phyloP scores from a whole-genome alignment of 164 flowering plant genomes.

The Annona squamosa region DNA sequence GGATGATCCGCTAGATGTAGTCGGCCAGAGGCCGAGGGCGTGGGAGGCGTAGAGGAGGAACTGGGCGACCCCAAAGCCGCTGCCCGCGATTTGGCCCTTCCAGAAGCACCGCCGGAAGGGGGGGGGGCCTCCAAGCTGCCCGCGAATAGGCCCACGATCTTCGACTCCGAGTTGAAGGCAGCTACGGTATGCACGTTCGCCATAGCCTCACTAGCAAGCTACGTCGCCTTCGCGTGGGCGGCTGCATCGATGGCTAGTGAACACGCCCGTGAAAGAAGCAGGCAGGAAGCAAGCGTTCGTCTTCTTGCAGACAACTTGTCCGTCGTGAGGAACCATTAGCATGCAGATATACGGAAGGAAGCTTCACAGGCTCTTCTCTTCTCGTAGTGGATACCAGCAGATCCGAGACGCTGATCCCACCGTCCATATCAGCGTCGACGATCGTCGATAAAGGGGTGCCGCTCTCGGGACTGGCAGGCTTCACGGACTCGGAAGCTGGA shows the following conservation, averaged over 20 bases:
- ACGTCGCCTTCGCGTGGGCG: conserved; percentile 89
- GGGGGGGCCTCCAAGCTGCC: conserved; percentile 53
- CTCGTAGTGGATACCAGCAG: neutral
- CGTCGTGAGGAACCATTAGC: too few species aligned
- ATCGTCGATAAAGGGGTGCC: neutral
- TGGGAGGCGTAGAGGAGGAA: conserved; percentile 85
- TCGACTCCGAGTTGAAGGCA: conserved; percentile 88
- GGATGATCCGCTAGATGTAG: conserved; percentile 60
- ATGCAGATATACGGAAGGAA: neutral
- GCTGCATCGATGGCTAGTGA: conserved; percentile 1
- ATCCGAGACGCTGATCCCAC: neutral
- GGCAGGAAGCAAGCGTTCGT: too few species aligned
- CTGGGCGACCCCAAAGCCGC: conserved; percentile 88
- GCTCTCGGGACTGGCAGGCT: neutral
- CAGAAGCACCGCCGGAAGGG: conserved; percentile 78
- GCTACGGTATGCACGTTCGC: conserved; percentile 89
- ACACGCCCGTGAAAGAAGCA: too few species aligned
- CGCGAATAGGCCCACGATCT: conserved; percentile 70
- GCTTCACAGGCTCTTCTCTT: neutral
- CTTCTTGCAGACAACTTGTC: too few species aligned
- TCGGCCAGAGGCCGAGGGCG: conserved; percentile 78
- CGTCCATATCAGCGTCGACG: neutral
- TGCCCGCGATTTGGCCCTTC: conserved; percentile 97
- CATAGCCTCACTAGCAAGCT: conserved; percentile 95
- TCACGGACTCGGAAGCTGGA: neutral